Percentiles rank a stretch among this genome's conserved stretches.
phyloP scores from a whole-genome alignment of 495 filamentous ascomycete species.

The Echria macrotheca region DNA sequence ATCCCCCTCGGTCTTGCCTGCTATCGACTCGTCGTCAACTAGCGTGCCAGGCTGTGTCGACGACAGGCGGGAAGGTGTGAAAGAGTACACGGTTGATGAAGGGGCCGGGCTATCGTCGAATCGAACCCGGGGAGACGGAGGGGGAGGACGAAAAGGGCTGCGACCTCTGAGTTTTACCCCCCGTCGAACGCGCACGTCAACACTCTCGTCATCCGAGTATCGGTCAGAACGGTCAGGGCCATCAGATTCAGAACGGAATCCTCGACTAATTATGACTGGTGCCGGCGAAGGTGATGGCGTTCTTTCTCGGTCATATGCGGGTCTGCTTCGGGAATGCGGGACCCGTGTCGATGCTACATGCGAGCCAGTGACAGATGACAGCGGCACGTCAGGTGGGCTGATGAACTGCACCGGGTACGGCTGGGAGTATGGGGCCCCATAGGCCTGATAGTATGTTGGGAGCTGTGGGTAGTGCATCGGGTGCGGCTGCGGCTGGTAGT shows the following conservation, averaged over 20 bases:
- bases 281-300: not conserved
- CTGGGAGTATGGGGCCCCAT: not conserved
- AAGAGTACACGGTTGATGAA: not conserved
- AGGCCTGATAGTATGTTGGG: not conserved
- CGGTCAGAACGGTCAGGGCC: not conserved
- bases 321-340: not conserved
- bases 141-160: not conserved
- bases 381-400: not conserved
- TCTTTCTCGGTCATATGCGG: not conserved
- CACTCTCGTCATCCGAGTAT: not conserved
- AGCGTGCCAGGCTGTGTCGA: not conserved
- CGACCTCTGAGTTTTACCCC: not conserved
- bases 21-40: not conserved
- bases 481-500: constrained; percentile 1
- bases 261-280: not conserved
- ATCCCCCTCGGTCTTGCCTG: not conserved
- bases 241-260: not conserved
- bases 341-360: not conserved
- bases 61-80: not conserved
- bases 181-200: not conserved
- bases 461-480: not conserved
- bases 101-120: not conserved
- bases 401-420: not conserved
- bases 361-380: not conserved
- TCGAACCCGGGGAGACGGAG: not conserved